These are phyloP conservation scores for Candida sojae DNA, from an alignment of 1,139 yeast species.

Conservation along the genomic window DNA sequence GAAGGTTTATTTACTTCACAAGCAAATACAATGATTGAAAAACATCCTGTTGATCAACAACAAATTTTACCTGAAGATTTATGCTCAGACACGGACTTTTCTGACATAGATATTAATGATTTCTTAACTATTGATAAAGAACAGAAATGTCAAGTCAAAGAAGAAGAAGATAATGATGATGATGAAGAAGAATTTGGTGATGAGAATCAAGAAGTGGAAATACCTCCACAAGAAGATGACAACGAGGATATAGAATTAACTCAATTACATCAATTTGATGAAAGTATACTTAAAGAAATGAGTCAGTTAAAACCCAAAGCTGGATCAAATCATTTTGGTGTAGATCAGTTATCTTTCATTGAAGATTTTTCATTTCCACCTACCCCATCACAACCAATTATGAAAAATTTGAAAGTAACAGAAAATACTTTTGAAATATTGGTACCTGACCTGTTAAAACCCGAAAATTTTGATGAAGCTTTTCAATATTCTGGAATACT, in stretches of 20 bases:
- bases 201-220: no score
- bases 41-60: neutral
- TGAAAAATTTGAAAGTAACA: conserved; percentile 11
- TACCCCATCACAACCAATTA: conserved; percentile 4
- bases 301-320: conserved; percentile 14
- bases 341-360: conserved; percentile 2
- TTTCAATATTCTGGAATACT: conserved; percentile 50
- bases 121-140: neutral
- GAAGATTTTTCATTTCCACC: conserved; percentile 14
- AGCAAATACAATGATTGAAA: neutral
- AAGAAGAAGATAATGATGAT: conserved; percentile 10
- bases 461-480: conserved; percentile 27
- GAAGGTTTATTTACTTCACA: conserved; percentile 12
- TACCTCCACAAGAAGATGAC: conserved; percentile 6
- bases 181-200: conserved; percentile 3
- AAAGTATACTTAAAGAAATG: conserved; percentile 14
- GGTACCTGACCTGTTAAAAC: conserved; percentile 21
- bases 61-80: conserved; percentile 1
- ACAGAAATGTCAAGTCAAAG: conserved; percentile 2
- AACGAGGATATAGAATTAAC: conserved; percentile 12
- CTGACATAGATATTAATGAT: conserved; percentile 4
- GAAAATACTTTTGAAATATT: conserved; percentile 19
- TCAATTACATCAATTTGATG: conserved; percentile 14
- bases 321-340: conserved; percentile 5
- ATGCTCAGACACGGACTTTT: conserved; percentile 5